A percentile compares a stretch with the other conserved stretches of the same genome.
Evolutionary conservation across 169 alveolate species (phyloP).

Genomic region (Fabrea salina): DNA sequence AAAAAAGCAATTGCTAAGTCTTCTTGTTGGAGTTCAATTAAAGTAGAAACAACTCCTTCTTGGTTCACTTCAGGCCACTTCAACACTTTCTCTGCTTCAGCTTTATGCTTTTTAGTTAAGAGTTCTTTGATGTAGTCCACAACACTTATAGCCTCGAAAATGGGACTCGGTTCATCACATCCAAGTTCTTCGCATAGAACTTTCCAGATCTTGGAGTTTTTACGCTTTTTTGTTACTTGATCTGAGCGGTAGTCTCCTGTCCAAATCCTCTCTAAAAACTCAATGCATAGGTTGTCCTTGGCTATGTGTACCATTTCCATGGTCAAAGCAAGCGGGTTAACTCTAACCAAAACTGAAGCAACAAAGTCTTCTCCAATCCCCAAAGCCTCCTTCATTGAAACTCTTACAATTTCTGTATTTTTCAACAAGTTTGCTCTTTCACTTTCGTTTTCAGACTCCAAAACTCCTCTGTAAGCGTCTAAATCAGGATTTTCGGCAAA

Average conservation of each 20-base stretch:
- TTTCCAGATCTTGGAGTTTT: not conserved
- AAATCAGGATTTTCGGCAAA: not conserved
- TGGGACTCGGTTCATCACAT: no score
- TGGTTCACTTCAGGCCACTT: constrained; percentile 19
- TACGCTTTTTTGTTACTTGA: not conserved
- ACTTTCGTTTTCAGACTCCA: not conserved
- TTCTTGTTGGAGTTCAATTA: not conserved
- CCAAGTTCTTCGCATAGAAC: not conserved
- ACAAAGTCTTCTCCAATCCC: not conserved
- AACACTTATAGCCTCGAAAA: not conserved
- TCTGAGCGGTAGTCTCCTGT: no score
- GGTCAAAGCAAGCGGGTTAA: not conserved
- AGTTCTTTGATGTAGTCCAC: not conserved
- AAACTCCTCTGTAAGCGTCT: not conserved
- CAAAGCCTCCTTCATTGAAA: not conserved
- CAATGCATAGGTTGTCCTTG: not conserved
- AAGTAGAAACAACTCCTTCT: not conserved
- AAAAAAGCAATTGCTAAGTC: no score
- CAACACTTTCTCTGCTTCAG: constrained; percentile 8
- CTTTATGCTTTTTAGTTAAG: not conserved
- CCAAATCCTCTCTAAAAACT: not conserved
- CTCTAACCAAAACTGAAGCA: not conserved
- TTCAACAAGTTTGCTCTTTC: not conserved
- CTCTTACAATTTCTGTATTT: not conserved
- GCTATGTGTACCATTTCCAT: not conserved